Base-by-base conservation (phyloP, 192 early-diverging fungal genomes). In the Globomyces pollinis-pini region DNA sequence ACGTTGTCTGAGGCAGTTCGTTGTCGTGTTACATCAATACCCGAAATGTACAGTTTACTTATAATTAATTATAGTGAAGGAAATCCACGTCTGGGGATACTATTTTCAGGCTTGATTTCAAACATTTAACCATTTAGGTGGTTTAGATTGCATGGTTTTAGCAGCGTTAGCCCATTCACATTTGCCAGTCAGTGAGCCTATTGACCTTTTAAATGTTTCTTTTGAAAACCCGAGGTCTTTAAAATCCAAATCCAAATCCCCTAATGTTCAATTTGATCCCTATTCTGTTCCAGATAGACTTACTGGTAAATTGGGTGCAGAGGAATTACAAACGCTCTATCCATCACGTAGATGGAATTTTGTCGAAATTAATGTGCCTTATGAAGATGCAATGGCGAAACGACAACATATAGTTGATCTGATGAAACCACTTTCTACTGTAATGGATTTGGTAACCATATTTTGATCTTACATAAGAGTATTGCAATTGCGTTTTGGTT, bases 401-500 rank as follows among this genome's bases (percentile, higher is more conserved):
- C 58, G 72, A 32, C 42, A 63, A 15, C 76, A 81, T 29, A 85
- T 98, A 21, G 65, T 87, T 38, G 75, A 82, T 32, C 63, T 88
- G 31, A 85, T 98, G 76, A 68, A 69, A 20, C 95, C 95, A 1
- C 67, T 88, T 6, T 77, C 88, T 32, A 96, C 90, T 1, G 88
- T 91, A 2, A 98, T 98, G 95, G 95, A 98, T 73, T 61, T 90
- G 63, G n/a, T n/a, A n/a, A n/a, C n/a, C n/a, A n/a, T n/a, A n/a
- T n/a, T n/a, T n/a, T n/a, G n/a, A n/a, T n/a, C n/a, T n/a, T n/a
- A n/a, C n/a, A n/a, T n/a, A n/a, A n/a, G n/a, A 95, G 93, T 60
- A 98, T 98, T 63, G 95, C 87, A 0, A 86, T 94, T 77, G 93
- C 95, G 0, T 81, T 98, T 50, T 98, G 92, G 93, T 98, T 95